These are phyloP conservation scores for Paramecium bursaria DNA, from an alignment of 73 alveolate species.

Conservation along the genomic window DNA sequence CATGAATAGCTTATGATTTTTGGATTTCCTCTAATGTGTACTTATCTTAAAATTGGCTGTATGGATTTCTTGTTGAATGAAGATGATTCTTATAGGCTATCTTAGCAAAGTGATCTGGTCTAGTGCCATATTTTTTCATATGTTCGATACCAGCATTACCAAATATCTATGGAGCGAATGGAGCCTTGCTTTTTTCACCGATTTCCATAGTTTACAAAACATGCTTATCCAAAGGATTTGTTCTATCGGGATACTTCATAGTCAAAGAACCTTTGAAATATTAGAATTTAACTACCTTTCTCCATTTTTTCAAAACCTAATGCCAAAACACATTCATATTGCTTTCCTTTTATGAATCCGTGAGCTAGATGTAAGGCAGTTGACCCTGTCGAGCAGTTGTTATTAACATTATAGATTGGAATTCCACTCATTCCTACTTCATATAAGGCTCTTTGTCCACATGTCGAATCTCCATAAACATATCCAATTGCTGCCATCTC, in stretches of 20 bases:
- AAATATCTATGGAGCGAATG: conserved; percentile 85
- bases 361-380: conserved; percentile 81
- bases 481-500: conserved; percentile 85
- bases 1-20: conserved; percentile 76
- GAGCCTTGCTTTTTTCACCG: conserved; percentile 76
- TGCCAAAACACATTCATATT: conserved; percentile 83
- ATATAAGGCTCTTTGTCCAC: conserved; percentile 88
- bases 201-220: conserved; percentile 71
- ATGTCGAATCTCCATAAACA: conserved; percentile 91
- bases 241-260: conserved; percentile 81
- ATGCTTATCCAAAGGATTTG: conserved; percentile 77
- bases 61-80: conserved; percentile 87
- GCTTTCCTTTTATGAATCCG: conserved; percentile 74
- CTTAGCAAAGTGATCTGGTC: conserved; percentile 84
- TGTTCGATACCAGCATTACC: conserved; percentile 94
- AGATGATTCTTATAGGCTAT: conserved; percentile 88
- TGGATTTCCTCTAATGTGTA: conserved; percentile 85
- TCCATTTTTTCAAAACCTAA: conserved; percentile 91
- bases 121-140: conserved; percentile 87
- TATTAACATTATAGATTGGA: conserved; percentile 88
- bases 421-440: conserved; percentile 92
- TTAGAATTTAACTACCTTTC: conserved; percentile 66
- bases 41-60: conserved; percentile 83
- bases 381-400: conserved; percentile 91
- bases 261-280: conserved; percentile 64